Conservation (phyloP, 2,329 filamentous ascomycete species). For the Venturia aucupariae region DNA sequence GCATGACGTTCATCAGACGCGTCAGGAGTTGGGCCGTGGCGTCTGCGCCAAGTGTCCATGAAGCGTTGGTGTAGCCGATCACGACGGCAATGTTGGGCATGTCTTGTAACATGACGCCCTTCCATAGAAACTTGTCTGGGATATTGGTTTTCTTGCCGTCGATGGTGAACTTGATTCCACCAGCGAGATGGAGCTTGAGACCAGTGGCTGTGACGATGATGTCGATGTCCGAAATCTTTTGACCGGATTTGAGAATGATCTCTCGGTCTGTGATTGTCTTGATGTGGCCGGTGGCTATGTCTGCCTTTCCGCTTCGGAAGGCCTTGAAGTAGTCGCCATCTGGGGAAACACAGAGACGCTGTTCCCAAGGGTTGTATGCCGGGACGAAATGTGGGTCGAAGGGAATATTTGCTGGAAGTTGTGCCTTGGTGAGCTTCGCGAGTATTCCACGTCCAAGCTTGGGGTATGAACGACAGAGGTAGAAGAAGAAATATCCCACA, state of each 20-base stretch:
- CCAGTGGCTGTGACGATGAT: conserved; percentile 59
- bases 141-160: conserved; percentile 41
- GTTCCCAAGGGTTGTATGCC: conserved; percentile 50
- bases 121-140: conserved; percentile 49
- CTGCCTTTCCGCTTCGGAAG: conserved; percentile 41
- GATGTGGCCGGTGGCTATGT: conserved; percentile 48
- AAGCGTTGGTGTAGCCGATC: conserved; percentile 51
- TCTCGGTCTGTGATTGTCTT: conserved; percentile 39
- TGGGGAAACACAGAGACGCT: conserved; percentile 64
- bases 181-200: conserved; percentile 46
- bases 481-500: conserved; percentile 38
- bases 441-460: conserved; percentile 40
- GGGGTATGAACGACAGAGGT: conserved; percentile 47
- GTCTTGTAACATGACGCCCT: conserved; percentile 51
- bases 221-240: conserved; percentile 29
- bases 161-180: conserved; percentile 41
- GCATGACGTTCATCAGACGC: conserved; percentile 44
- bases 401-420: conserved; percentile 41
- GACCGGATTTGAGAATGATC: conserved; percentile 40
- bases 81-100: conserved; percentile 52
- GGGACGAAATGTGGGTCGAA: conserved; percentile 39
- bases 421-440: conserved; percentile 33
- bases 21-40: conserved; percentile 40
- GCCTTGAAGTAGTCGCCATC: conserved; percentile 50
- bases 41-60: conserved; percentile 56